Conservation (phyloP, 2,329 filamentous ascomycete species). For the Zymoseptoria passerinii region DNA sequence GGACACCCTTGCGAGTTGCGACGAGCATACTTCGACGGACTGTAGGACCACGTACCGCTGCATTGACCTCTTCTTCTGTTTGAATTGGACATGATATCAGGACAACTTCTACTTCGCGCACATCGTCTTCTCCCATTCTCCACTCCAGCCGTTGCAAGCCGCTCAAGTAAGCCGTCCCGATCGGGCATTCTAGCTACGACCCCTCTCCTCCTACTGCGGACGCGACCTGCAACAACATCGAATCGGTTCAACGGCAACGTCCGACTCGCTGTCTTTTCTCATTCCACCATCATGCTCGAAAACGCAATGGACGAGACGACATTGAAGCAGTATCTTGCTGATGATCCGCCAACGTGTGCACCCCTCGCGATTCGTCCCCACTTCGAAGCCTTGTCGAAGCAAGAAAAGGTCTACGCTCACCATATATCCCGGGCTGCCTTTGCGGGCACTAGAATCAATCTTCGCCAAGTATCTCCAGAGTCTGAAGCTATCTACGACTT, state of each 20-base stretch:
- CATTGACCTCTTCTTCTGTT: neutral
- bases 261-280: neutral
- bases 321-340: conserved; percentile 70
- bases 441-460: conserved; percentile 44
- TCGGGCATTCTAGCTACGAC: neutral
- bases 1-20: neutral
- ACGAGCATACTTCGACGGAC: neutral
- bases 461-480: conserved; percentile 46
- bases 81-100: neutral
- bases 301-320: conserved; percentile 35
- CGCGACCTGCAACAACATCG: neutral
- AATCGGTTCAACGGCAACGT: neutral
- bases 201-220: neutral
- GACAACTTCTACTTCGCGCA: neutral
- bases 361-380: conserved; percentile 85
- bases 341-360: conserved; percentile 82
- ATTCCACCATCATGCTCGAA: conserved; percentile 10
- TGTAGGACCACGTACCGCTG: neutral
- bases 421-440: conserved; percentile 58
- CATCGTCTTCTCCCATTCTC: neutral
- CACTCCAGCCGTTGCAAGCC: neutral
- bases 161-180: neutral
- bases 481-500: conserved; percentile 48
- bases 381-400: conserved; percentile 59
- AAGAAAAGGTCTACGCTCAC: conserved; percentile 55